Base-by-base conservation (phyloP, 2,329 filamentous ascomycete genomes). In the Coniosporium tulheliwenetii region DNA sequence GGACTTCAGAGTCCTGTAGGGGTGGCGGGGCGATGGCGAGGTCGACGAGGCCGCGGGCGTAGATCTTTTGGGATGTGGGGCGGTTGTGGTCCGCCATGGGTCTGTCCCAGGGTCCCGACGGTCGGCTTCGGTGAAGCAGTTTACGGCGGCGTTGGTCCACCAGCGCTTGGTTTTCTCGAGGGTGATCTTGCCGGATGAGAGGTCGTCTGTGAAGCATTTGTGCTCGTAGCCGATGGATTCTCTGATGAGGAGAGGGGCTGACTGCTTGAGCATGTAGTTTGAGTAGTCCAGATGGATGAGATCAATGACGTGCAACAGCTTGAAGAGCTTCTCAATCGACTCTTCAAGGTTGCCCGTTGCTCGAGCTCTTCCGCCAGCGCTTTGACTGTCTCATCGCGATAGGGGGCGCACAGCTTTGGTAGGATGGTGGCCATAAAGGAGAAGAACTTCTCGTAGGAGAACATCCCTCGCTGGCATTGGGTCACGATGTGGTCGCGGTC, bases 381-480 rank as follows among this genome's bases (percentile, higher is more conserved):
- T 54, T 81, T 79, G 43, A 85, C 79, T 53, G 85, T 77, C 3
- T 74, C 75, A 52, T 91, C 84, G n/a, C 84, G 71, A 53, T 84
- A 78, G 0, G 84, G 84, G 0, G 84, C 84, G 50, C 84, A 89
- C 10, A 91, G 72, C 54, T 83, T 83, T 5, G 83, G 83, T 38
- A 91, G 65, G 37, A 91, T 70, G 2, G 74, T 73, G 1, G 75
- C 77, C 70, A 89, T 84, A 46, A 84, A 81, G 2, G 69, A 64
- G 54, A 89, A 89, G 60, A 89, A 87, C 43, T 77, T 80, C 48
- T 82, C 78, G 48, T 87, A 87, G 0, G 83, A 87, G 55, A 89
- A 89, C 39, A 74, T 75, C 10, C 83, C 82, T 41, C 77, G 69
- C 8, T 66, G 65, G 51, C 83, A 84, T 48, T 87, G 80, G 34